Evolutionary conservation across 768 basidiomycete species (phyloP).

Genomic region (Phanerodontia chrysosporium): DNA sequence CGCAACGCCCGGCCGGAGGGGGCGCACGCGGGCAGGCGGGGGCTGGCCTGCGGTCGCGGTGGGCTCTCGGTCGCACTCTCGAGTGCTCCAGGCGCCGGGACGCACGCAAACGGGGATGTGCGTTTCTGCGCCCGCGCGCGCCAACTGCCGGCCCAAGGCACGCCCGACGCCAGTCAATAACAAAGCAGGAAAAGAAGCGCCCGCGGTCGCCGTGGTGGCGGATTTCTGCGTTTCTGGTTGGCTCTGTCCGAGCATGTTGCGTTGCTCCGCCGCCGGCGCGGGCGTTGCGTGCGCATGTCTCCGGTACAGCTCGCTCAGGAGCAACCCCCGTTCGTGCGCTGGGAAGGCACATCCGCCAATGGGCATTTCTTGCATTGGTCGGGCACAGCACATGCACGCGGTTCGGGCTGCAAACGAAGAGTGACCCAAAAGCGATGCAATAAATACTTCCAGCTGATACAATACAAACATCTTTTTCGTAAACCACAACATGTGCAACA

Average conservation of each 20-base stretch:
- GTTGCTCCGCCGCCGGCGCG: neutral
- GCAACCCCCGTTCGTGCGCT: neutral
- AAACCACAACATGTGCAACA: no score
- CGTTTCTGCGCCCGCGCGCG: no score
- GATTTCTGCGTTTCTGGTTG: neutral
- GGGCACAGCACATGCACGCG: neutral
- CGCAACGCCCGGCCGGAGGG: no score
- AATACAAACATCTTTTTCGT: no score
- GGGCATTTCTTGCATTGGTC: no score
- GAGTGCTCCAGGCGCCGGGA: neutral
- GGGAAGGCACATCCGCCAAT: neutral
- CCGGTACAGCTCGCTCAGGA: neutral
- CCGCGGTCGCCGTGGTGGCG: neutral
- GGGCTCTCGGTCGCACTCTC: neutral
- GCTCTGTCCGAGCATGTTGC: neutral
- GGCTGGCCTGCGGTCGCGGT: no score
- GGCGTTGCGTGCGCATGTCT: no score
- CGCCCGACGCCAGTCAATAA: no score
- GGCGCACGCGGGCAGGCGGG: no score
- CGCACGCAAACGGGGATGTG: neutral
- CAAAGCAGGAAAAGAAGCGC: no score
- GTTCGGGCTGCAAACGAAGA: neutral
- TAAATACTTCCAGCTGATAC: neutral
- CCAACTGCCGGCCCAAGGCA: no score
- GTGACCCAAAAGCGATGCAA: neutral